These are phyloP conservation scores for Colletotrichum spinosum DNA, from an alignment of 2,329 filamentous ascomycete genomes.

Conservation along the genomic window DNA sequence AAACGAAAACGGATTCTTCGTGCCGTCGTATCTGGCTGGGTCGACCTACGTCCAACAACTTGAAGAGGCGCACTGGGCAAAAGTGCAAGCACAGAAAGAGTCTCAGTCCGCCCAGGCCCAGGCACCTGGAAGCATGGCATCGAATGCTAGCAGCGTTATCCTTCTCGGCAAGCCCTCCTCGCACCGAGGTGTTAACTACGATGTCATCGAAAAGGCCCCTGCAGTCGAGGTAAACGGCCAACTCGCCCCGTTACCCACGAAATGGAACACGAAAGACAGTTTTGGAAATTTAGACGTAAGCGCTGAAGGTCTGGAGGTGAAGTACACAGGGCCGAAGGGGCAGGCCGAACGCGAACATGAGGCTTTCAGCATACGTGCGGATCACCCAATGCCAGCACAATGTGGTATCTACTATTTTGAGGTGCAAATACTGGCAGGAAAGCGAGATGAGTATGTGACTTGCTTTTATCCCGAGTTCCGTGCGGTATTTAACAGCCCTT, in stretches of 20 bases:
- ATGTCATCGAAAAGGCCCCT: conserved; percentile 82
- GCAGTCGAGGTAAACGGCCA: conserved; percentile 67
- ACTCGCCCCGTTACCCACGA: conserved; percentile 78
- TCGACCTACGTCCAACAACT: conserved; percentile 84
- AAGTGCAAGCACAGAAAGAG: conserved; percentile 62
- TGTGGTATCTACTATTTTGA: conserved; percentile 98
- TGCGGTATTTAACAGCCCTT: no score
- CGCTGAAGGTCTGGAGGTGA: conserved; percentile 79
- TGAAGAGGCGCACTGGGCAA: conserved; percentile 75
- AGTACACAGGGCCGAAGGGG: conserved; percentile 61
- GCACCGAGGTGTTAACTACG: conserved; percentile 84
- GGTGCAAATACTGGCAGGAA: conserved; percentile 63
- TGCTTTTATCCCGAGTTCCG: no score
- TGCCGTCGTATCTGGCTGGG: conserved; percentile 83
- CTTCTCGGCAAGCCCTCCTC: conserved; percentile 67
- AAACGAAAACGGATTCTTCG: conserved; percentile 71
- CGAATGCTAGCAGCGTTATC: conserved; percentile 61
- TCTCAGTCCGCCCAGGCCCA: conserved; percentile 55
- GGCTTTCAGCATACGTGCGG: conserved; percentile 83
- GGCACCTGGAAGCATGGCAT: conserved; percentile 62
- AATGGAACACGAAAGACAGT: conserved; percentile 86
- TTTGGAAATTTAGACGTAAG: conserved; percentile 78
- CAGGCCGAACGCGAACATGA: conserved; percentile 73
- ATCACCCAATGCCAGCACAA: conserved; percentile 87
- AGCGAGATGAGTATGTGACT: conserved; percentile 65